Base-by-base conservation (phyloP, 2,329 filamentous ascomycete species). In the Xylaria hypoxylon region DNA sequence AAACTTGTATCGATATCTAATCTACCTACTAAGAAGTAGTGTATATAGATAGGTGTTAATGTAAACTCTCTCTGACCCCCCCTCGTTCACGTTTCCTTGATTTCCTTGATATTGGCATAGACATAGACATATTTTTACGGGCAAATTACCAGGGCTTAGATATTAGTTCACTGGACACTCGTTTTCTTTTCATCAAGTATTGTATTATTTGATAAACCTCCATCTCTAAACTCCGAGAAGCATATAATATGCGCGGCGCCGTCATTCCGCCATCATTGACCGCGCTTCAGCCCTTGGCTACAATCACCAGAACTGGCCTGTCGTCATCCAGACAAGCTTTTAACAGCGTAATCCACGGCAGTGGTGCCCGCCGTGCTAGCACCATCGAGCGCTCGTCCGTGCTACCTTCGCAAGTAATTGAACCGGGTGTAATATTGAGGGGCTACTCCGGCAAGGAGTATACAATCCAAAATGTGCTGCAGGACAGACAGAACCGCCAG, bases 401-500 rank as follows among this genome's bases (percentile, higher is more conserved):
- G 28, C 45, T 68, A 17, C 57, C 70, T 44, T 40, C 64, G 19
- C 69, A 71, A 31, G 67, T 69, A 5, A 70, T 76, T 19, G 74
- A 73, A 62, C 75, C 75, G 8, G 75, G 75, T 38, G 73, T 72
- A 4, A 75, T 75, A 42, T 44, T 76, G 56, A 75, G 72, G 61
- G 75, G 75, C 22, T 75, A 76, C 47, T 78, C 76, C 24, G 76
- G 76, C 26, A 73, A 73, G 52, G 73, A 77, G 55, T 78, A 78
- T 48, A 74, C 72, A 0, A 75, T 78, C 24, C 71, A 77, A 60
- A 76, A 77, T 72, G 74, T 78, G 61, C 72, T 78, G 62, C 76
- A 78, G 72, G 76, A 78, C 70, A 71, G 76, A 64, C 74, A 75
- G 68, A 73, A 78, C 70, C 75, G 76, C 62, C 75, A 76, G 67